Conservation (phyloP, 495 filamentous ascomycete species). For the Melanomma pulvis-pyrius region DNA sequence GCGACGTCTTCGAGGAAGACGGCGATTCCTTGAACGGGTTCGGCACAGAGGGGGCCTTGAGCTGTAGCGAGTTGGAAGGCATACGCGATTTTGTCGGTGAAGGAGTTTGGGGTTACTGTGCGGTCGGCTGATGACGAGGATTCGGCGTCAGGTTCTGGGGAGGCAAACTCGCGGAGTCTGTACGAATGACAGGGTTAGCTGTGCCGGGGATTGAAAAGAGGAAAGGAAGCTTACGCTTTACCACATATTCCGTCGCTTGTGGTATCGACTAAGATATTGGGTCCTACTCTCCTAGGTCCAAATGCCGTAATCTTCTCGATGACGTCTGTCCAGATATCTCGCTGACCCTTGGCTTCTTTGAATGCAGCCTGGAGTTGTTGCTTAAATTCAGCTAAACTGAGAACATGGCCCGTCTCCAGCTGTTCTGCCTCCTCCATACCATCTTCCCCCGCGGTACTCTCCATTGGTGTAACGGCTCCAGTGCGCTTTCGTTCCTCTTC, state of each 20-base stretch:
- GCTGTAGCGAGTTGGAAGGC: constrained; percentile 92
- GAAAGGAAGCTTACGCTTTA: constrained; percentile 63
- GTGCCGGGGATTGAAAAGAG: not conserved
- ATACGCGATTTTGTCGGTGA: constrained; percentile 87
- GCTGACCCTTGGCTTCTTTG: constrained; percentile 63
- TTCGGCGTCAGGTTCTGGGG: not conserved
- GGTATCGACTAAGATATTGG: constrained; percentile 86
- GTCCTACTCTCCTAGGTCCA: constrained; percentile 80
- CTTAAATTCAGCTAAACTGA: constrained; percentile 76
- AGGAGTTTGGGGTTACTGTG: constrained; percentile 66
- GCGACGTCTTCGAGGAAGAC: constrained; percentile 85
- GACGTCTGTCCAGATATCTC: constrained; percentile 74
- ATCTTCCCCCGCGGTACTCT: constrained; percentile 25
- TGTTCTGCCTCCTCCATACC: constrained; percentile 51
- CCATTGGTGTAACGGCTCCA: constrained; percentile 6
- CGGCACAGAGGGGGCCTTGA: constrained; percentile 88
- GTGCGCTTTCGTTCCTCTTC: constrained; percentile 47
- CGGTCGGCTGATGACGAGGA: constrained; percentile 42
- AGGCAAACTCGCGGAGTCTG: constrained; percentile 39
- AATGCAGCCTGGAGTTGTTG: constrained; percentile 69
- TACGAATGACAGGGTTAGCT: constrained; percentile 25
- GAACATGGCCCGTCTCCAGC: constrained; percentile 52
- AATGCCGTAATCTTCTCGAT: constrained; percentile 86
- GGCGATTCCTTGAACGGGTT: constrained; percentile 90
- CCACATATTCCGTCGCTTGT: constrained; percentile 73